Evolutionary conservation across 1,284 basidiomycete genomes (phyloP), one percentile per base, ranked within the genome.

Genomic region (Ceratobasidium sp.): DNA sequence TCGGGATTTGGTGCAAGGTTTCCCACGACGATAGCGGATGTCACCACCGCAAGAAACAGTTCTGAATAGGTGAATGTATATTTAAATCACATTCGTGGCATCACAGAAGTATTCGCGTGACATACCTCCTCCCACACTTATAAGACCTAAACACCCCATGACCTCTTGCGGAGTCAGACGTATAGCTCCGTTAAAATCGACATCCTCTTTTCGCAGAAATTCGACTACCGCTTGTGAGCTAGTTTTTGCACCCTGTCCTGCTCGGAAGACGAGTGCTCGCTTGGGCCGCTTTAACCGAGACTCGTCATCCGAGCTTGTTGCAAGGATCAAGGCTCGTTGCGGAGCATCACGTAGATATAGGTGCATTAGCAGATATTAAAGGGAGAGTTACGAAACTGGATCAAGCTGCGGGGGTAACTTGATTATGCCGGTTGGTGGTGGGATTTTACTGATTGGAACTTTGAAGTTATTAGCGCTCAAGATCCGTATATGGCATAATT

Each of bases 121-220:
- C 82, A 71, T 58, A 84, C 83, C 83, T 50, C 78, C 81, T 11
- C 79, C 82, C 16, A 84, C 81, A 67, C 81, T 83, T 18, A 83
- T 81, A 14, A 85, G 79, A 13, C 95, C 95, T 69, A 96, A 81
- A 75, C 94, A 94, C 43, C 95, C 95, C 79, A 91, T 91, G 8
- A 95, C 88, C 30, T 85, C 83, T 76, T 89, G 85, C 50, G 83
- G 89, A 46, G 88, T 91, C 59, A 93, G 80, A 73, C 86, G 87
- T 72, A 90, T 82, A 14, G 91, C 83, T 73, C 85, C 87, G 13
- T 82, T 78, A 43, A 93, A 83, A 77, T 95, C 89, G 32, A 96
- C 86, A 77, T 93, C 86, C 62, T 88, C 84, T 75, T 89, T 88
- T 0, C 87, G 87, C 5, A 96, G 80, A 78, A 96, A 94, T 80